Base-by-base conservation (phyloP, 257 asterid genomes). In the Gardenia jasminoides region DNA sequence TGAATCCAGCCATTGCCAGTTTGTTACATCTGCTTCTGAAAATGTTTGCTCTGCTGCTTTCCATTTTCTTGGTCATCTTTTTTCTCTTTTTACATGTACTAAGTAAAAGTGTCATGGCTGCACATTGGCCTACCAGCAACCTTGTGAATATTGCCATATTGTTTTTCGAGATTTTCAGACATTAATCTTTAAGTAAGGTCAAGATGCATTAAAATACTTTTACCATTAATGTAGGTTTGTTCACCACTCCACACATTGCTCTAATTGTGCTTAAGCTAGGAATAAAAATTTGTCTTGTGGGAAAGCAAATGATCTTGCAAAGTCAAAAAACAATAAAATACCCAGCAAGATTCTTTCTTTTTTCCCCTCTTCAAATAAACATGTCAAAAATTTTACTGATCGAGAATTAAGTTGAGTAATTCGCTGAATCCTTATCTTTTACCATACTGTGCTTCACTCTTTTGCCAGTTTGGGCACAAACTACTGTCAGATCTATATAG, bases 1-100 rank as follows among this genome's bases (percentile, higher is more conserved):
- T 91, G 94, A 86, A 79, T 89, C 93, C 96, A 89, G 94, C 96
- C 84, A 89, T 89, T 88, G 89, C 97, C 97, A 93, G 91, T 88
- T 87, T 85, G 91, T 80, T 84, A 76, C 52, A 75, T 82, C 81
- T 71, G 46, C 80, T 58, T 65, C 71, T 72, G 41, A 26, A 73
- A 69, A 76, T 50, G 28, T 72, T 31, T 73, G 31, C 78, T 24
- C n/a, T 67, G 52, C 77, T 75, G 47, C 77, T 56, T 77, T 62
- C 75, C 80, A 79, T 82, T 78, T 81, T 70, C 81, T 10, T 76
- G 39, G 36, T 62, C 65, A 31, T 79, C 66, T 72, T 83, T 78
- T 72, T 64, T 73, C 39, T 82, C 74, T 85, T 62, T 82, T 48
- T 80, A 79, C 77, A n/a, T 87, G 85, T 83, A 81, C 88, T 83